Evolutionary conservation across 371 early-diverging fungal species (phyloP), one percentile per base, ranked within the genome.

Genomic region (Circinella minor): DNA sequence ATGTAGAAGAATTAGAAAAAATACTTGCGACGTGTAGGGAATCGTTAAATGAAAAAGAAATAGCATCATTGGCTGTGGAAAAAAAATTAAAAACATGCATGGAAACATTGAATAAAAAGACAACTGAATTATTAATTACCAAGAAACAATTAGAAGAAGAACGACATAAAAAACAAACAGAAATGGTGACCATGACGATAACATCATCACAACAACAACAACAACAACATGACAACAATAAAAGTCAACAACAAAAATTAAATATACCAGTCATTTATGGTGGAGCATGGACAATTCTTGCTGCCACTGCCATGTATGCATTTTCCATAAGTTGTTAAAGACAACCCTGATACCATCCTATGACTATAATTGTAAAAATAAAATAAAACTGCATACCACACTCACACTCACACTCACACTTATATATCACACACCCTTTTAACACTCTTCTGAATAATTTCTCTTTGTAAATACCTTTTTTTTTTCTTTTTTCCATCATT

Each of bases 231-330:
- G n/a, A n/a, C n/a, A n/a, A n/a, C n/a, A n/a, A n/a, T n/a, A n/a
- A n/a, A n/a, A n/a, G n/a, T n/a, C 20, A 57, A 57, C 27, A 34
- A 57, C 11, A n/a, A 11, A 5, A 34, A 57, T 34, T 34, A 27
- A 57, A 57, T 34, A 57, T 57, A 27, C 57, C 57, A 5, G 34
- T 57, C 14, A 27, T 57, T 6, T 34, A 57, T 57, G 57, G 57
- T 27, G 57, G 57, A 7, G 57, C 34, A 18, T 57, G 57, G 57
- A 57, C n/a, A 11, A 34, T 57, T 7, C 18, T 57, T 57, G 57
- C 57, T 57, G 57, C 57, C 0, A 34, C 57, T 27, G 57, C 57
- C 57, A 34, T 57, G 57, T 57, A 57, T 34, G 57, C 57, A 7
- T 57, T 27, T 34, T 57, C 57, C n/a, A 57, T 57, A 7, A 57